Evolutionary conservation across 352 stramenopile genomes (phyloP).

Genomic region (Elongisporangium undulatum): DNA sequence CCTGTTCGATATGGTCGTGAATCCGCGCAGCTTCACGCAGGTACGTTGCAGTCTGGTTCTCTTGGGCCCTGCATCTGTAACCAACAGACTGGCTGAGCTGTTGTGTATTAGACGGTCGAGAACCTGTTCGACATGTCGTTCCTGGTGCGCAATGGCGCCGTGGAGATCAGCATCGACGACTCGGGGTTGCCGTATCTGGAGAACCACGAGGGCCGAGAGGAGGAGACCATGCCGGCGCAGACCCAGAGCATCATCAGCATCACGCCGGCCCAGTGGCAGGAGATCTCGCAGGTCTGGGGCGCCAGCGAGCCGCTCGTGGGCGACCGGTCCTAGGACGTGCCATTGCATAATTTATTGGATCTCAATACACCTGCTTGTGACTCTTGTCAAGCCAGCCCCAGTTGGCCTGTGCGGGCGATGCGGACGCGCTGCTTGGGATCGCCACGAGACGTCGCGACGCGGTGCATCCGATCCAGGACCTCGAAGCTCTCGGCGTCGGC

Average conservation of each 20-base stretch:
- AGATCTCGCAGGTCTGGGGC: slow-evolving; percentile 35
- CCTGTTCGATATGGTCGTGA: slow-evolving; percentile 71
- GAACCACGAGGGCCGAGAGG: slow-evolving; percentile 52
- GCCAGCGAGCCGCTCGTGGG: slow-evolving; percentile 58
- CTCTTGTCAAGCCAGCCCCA: slow-evolving; percentile 4
- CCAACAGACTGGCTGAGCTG: neutral
- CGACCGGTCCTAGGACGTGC: slow-evolving; percentile 30
- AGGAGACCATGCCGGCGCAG: slow-evolving; percentile 43
- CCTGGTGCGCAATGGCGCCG: slow-evolving; percentile 62
- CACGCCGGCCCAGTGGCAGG: slow-evolving; percentile 63
- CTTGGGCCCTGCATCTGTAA: neutral
- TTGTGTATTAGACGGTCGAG: slow-evolving; percentile 74
- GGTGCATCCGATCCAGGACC: slow-evolving; percentile 42
- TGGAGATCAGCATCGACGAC: slow-evolving; percentile 61
- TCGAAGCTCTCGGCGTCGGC: slow-evolving; percentile 41
- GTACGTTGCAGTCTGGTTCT: slow-evolving; percentile 14
- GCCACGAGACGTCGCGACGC: slow-evolving; percentile 39
- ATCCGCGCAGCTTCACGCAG: slow-evolving; percentile 75
- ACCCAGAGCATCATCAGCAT: slow-evolving; percentile 83
- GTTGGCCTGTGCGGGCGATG: slow-evolving; percentile 40
- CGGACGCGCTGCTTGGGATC: slow-evolving; percentile 41
- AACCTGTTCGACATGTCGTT: slow-evolving; percentile 86
- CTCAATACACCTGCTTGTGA: neutral
- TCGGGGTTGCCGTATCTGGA: slow-evolving; percentile 63
- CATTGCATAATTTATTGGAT: neutral